Evolutionary conservation across 2,329 filamentous ascomycete species (phyloP), one percentile per base, ranked within the genome.

Genomic region (Alternaria infectoria): DNA sequence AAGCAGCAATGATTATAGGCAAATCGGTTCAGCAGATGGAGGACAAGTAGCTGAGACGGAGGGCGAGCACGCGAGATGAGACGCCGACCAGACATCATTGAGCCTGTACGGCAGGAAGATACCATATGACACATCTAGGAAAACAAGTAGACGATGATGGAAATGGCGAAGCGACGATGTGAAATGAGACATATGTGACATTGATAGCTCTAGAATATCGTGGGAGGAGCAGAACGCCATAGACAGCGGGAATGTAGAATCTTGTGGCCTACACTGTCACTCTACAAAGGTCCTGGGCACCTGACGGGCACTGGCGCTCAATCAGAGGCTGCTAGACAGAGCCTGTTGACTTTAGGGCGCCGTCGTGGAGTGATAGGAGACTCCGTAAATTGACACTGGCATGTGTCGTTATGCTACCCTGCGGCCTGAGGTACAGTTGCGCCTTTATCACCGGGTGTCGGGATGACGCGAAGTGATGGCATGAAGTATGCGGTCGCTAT

Each of bases 321-420:
- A 15, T 0, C 9, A 13, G 11, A 23, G n/a, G 15, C 17, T 36
- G 1, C 8, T 36, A 13, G 8, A 36, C 9, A 32, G 12, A 51
- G 13, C 12, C 5, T 10, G 6, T 3, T 0, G 12, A 8, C 7
- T 23, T 10, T 3, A 23, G 7, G 2, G 8, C 1, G 49, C 49
- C 6, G 12, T 15, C 12, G 0, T 11, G 11, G 5, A 26, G 13
- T 5, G n/a, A 12, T 1, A 1, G 6, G 8, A 15, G 5, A 7
- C 4, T 6, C 11, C 6, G 28, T 23, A 7, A 6, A 11, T 9
- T 5, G 3, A 11, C 8, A 25, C 36, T 40, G 15, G 17, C 2
- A 40, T 17, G 15, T 40, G 8, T 17, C 9, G 36, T 15, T 17
- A 5, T 40, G 0, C 8, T 17, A 1, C 10, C 15, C 15, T 9